Evolutionary conservation across 2,329 filamentous ascomycete species (phyloP).

Genomic region (Septoria linicola): DNA sequence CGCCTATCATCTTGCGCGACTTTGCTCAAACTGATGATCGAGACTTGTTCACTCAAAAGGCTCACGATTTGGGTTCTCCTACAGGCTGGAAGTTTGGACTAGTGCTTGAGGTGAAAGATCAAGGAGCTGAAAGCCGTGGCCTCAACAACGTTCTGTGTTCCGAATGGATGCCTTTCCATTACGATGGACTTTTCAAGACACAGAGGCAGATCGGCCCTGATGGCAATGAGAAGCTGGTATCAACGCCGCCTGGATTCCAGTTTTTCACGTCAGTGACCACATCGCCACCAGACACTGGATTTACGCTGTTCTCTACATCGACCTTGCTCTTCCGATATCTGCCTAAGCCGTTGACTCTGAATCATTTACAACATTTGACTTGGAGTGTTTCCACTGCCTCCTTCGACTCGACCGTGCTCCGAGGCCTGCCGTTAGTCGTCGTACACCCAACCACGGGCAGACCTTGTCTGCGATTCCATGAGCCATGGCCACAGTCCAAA

Average conservation of each 20-base stretch:
- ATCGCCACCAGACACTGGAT: slow-evolving; percentile 14
- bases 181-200: slow-evolving; percentile 21
- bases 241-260: slow-evolving; percentile 19
- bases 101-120: slow-evolving; percentile 20
- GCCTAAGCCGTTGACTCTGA: neutral
- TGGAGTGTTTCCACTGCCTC: slow-evolving; percentile 12
- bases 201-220: slow-evolving; percentile 7
- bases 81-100: slow-evolving; percentile 20
- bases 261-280: slow-evolving; percentile 15
- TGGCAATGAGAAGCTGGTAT: slow-evolving; percentile 12
- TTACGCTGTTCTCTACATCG: slow-evolving; percentile 17
- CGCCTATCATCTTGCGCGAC: slow-evolving; percentile 18
- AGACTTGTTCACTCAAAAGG: slow-evolving; percentile 15
- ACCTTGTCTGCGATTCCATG: slow-evolving; percentile 13
- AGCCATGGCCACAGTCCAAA: slow-evolving; percentile 14
- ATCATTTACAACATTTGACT: slow-evolving; percentile 1
- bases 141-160: slow-evolving; percentile 19
- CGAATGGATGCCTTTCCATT: slow-evolving; percentile 22
- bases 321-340: slow-evolving; percentile 10
- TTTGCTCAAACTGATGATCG: slow-evolving; percentile 16
- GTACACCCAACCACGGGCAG: slow-evolving; percentile 3
- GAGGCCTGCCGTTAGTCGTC: slow-evolving; percentile 9
- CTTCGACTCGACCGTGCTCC: slow-evolving; percentile 6
- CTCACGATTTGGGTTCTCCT: slow-evolving; percentile 10
- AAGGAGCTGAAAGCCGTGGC: slow-evolving; percentile 9